Percentiles rank a stretch among this genome's conserved stretches.
phyloP scores from a whole-genome alignment of 179 eudicot genomes.

The Dionaea muscipula region DNA sequence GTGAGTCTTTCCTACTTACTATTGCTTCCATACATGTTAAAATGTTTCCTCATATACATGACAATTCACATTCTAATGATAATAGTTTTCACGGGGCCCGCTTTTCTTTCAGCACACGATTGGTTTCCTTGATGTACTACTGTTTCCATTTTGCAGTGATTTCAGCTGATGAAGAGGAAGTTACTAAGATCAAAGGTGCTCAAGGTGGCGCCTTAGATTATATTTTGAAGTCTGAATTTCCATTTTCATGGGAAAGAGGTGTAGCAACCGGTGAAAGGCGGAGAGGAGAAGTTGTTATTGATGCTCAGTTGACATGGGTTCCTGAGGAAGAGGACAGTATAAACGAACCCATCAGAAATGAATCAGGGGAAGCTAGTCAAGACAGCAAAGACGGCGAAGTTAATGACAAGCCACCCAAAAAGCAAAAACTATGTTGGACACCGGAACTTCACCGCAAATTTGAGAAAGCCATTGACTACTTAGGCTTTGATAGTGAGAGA shows the following conservation, averaged over 20 bases:
- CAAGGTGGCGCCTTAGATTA: background rate
- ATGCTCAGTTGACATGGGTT: background rate
- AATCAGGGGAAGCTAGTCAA: background rate
- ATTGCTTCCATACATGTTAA: background rate
- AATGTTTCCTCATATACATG: too few species aligned
- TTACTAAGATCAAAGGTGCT: background rate
- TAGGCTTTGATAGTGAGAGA: background rate
- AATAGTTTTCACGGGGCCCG: too few species aligned
- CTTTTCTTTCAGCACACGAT: too few species aligned
- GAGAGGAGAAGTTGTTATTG: background rate
- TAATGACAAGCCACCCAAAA: background rate
- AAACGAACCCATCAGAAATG: background rate
- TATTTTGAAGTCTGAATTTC: background rate
- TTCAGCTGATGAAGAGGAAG: background rate
- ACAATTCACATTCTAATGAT: too few species aligned
- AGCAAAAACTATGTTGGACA: background rate
- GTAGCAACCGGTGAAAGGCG: background rate
- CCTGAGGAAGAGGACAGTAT: background rate
- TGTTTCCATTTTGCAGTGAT: background rate
- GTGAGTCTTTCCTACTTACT: slow-evolving; percentile 20
- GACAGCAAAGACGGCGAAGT: background rate
- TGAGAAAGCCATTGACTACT: background rate
- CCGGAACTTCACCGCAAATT: background rate
- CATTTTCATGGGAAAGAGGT: background rate
- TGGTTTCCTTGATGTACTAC: background rate